Conservation (phyloP, 208 protist genomes). For the Wallacemonas sp. region DNA sequence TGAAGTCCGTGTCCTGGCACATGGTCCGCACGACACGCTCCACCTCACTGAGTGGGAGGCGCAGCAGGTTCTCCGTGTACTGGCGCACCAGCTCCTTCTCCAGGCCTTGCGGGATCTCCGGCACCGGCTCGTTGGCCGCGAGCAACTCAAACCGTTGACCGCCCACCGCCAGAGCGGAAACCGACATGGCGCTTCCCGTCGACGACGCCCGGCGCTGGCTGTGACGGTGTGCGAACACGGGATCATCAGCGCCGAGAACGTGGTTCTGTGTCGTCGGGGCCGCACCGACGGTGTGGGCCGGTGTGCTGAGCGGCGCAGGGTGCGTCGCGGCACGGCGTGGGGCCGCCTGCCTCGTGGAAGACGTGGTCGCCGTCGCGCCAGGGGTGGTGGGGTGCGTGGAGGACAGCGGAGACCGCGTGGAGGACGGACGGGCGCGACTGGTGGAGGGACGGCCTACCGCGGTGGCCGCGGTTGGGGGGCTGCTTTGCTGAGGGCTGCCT, state of each 20-base stretch:
- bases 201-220: constrained; percentile 23
- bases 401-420: not conserved
- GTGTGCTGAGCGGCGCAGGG: not conserved
- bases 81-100: constrained; percentile 37
- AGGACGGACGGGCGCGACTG: not conserved
- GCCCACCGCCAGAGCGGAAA: not conserved
- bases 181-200: constrained; percentile 2
- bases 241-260: constrained; percentile 10
- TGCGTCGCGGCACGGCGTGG: not conserved
- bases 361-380: not conserved
- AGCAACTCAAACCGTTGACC: constrained; percentile 26
- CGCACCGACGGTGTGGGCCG: constrained; percentile 2
- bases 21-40: constrained; percentile 46
- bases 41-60: constrained; percentile 35
- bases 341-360: not conserved
- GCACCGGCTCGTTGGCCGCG: constrained; percentile 28
- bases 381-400: not conserved
- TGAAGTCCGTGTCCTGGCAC: constrained; percentile 25
- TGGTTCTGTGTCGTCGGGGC: constrained; percentile 5
- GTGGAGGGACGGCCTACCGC: not conserved
- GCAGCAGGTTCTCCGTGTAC: constrained; percentile 44
- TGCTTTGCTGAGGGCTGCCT: not conserved
- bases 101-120: constrained; percentile 41
- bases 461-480: not conserved
- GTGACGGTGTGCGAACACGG: constrained; percentile 21